Conservation (phyloP, 2,329 filamentous ascomycete genomes). For the Fusarium hostae region DNA sequence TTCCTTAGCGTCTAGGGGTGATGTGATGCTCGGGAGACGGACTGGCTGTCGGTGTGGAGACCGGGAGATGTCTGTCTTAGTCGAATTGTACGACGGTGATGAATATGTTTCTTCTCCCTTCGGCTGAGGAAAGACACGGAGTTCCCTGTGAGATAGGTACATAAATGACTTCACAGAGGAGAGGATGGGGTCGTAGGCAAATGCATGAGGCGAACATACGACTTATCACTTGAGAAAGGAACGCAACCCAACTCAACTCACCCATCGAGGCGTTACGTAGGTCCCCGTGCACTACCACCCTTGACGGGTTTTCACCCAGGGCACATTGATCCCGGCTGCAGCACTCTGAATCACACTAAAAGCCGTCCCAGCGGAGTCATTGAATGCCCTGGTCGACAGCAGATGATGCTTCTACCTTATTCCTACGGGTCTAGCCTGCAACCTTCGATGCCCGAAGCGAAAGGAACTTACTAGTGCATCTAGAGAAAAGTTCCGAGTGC, state of each 20-base stretch:
- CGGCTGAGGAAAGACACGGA: conserved; percentile 7
- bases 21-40: conserved; percentile 34
- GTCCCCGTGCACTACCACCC: conserved; percentile 3
- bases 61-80: conserved; percentile 24
- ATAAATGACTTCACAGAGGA: background rate
- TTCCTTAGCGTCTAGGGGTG: conserved; percentile 31
- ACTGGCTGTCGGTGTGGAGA: conserved; percentile 26
- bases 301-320: background rate
- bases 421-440: conserved; percentile 21
- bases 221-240: conserved; percentile 9
- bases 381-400: background rate
- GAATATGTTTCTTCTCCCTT: conserved; percentile 17
- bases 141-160: background rate
- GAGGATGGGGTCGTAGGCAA: background rate
- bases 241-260: background rate
- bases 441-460: conserved; percentile 15
- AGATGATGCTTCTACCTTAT: conserved; percentile 21
- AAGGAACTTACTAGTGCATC: background rate
- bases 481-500: conserved; percentile 13
- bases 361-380: background rate
- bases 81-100: conserved; percentile 6
- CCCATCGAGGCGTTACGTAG: conserved; percentile 26
- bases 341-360: conserved; percentile 19
- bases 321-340: conserved; percentile 11
- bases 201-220: background rate